A percentile compares a stretch with the other conserved stretches of the same genome.
Evolutionary conservation across 805 yeast species (phyloP).

Genomic region (Zygoascus bituminiphila): DNA sequence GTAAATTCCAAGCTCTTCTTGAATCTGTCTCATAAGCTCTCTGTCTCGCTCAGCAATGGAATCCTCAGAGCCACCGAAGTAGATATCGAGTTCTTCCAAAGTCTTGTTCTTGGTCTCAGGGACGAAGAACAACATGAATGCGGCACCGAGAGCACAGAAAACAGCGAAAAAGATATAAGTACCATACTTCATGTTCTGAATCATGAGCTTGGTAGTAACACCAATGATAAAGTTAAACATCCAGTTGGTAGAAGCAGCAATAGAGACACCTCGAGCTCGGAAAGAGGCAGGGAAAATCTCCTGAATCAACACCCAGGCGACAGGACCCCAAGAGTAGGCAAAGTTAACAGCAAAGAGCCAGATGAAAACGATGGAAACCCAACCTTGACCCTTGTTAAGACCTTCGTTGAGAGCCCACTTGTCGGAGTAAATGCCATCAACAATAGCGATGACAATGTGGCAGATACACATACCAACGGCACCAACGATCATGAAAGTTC

Average conservation of each 20-base stretch:
- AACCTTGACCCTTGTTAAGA: slow-evolving; percentile 40
- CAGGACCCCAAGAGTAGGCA: slow-evolving; percentile 48
- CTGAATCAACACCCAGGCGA: slow-evolving; percentile 58
- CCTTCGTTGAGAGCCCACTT: slow-evolving; percentile 29
- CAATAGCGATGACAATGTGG: slow-evolving; percentile 52
- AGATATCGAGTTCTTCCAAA: slow-evolving; percentile 59
- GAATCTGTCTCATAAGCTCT: slow-evolving; percentile 19
- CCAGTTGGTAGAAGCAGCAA: slow-evolving; percentile 63
- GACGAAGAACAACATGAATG: slow-evolving; percentile 38
- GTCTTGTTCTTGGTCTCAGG: slow-evolving; percentile 68
- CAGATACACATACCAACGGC: slow-evolving; percentile 55
- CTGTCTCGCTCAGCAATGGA: slow-evolving; percentile 20
- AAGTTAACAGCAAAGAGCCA: slow-evolving; percentile 51
- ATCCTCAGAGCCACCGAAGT: slow-evolving; percentile 16
- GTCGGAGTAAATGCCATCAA: slow-evolving; percentile 25
- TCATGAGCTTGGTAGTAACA: slow-evolving; percentile 21
- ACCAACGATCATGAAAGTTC: slow-evolving; percentile 52
- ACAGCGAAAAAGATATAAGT: slow-evolving; percentile 27
- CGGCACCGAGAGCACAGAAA: slow-evolving; percentile 20
- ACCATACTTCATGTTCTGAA: slow-evolving; percentile 19
- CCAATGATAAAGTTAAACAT: slow-evolving; percentile 39
- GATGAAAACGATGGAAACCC: slow-evolving; percentile 41
- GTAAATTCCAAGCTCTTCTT: slow-evolving; percentile 18
- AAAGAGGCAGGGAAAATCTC: slow-evolving; percentile 58
- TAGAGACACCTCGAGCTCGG: slow-evolving; percentile 60